Base-by-base conservation (phyloP, 768 basidiomycete genomes). In the Termitomyces sp. region DNA sequence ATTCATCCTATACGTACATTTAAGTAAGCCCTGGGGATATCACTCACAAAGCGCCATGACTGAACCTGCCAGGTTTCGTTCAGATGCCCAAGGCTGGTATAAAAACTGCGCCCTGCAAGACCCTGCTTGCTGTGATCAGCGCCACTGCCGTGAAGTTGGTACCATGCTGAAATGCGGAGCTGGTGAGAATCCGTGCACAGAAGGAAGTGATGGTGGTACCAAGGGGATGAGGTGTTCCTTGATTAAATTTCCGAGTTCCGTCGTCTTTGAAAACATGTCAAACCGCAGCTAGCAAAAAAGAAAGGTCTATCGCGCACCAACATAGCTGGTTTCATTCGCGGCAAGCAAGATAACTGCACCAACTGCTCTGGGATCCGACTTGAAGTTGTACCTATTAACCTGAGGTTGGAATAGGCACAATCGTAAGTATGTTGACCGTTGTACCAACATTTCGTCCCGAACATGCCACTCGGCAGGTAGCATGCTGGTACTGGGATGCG, bases 41-140 rank as follows among this genome's bases (percentile, higher is more conserved):
- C 33, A 22, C 12, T 37, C 27, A 40, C 12, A 33, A 12, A 14
- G 5, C 27, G 36, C 4, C 22, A 40, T 10, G 36, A 52, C 80
- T 56, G n/a, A 53, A 86, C 89, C 74, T 82, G 72, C 90, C 89
- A 92, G 33, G 89, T 91, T 65, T 88, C 85, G 64, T 85, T 86
- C 53, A 85, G 72, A 68, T 95, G 93, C 0, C 92, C 92, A 0
- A 94, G 78, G 60, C 85, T 80, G 0, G 93, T 94, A 68, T 91
- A 94, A 74, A 90, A 94, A 64, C 89, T 91, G 37, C 92, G 81
- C 22, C 91, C 93, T 2, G 85, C 79, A 40, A 67, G 65, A 26
- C 34, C 20, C 27, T 49, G 53, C 13, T 78, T 69, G 20, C 76
- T 70, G 27, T 67, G 68, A 61, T 82, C 75, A 4, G 83, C 82